Conservation (phyloP, 2,329 filamentous ascomycete species). For the Venturia asperata region DNA sequence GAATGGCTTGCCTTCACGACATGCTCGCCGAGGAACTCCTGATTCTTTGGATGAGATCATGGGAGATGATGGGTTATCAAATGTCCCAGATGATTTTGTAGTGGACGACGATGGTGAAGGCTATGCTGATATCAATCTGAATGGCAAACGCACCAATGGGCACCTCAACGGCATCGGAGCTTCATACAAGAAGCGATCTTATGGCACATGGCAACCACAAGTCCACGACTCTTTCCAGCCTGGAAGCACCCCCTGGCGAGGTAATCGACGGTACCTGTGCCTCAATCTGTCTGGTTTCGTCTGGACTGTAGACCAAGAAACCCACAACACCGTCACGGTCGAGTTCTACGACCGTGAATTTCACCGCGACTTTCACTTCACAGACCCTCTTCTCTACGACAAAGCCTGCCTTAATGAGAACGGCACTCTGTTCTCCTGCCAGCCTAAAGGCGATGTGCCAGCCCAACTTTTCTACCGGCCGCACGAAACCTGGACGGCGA, state of each 20-base stretch:
- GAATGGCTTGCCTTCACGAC: slow-evolving; percentile 43
- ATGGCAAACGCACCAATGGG: slow-evolving; percentile 54
- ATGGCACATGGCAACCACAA: slow-evolving; percentile 49
- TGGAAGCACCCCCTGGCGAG: slow-evolving; percentile 91
- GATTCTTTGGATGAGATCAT: slow-evolving; percentile 82
- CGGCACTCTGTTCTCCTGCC: slow-evolving; percentile 78
- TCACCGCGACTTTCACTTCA: slow-evolving; percentile 94
- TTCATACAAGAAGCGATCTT: slow-evolving; percentile 12
- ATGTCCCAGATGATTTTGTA: slow-evolving; percentile 69
- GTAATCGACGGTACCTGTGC: slow-evolving; percentile 86
- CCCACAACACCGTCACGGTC: slow-evolving; percentile 81
- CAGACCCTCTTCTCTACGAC: slow-evolving; percentile 90
- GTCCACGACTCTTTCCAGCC: slow-evolving; percentile 85
- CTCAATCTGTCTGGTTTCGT: slow-evolving; percentile 90
- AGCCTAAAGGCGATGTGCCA: slow-evolving; percentile 46
- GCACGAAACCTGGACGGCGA: slow-evolving; percentile 91
- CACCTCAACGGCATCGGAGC: slow-evolving; percentile 37
- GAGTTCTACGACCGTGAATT: slow-evolving; percentile 95
- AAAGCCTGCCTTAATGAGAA: slow-evolving; percentile 85
- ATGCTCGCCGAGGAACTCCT: slow-evolving; percentile 53
- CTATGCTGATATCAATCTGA: slow-evolving; percentile 59
- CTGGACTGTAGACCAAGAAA: slow-evolving; percentile 95
- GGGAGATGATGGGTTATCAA: slow-evolving; percentile 49
- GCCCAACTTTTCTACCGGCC: slow-evolving; percentile 92
- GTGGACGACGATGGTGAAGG: slow-evolving; percentile 93